Percentiles rank a stretch among this genome's conserved stretches.
Conservation (phyloP, 352 stramenopile species). For the Phytophthora lateralis region DNA sequence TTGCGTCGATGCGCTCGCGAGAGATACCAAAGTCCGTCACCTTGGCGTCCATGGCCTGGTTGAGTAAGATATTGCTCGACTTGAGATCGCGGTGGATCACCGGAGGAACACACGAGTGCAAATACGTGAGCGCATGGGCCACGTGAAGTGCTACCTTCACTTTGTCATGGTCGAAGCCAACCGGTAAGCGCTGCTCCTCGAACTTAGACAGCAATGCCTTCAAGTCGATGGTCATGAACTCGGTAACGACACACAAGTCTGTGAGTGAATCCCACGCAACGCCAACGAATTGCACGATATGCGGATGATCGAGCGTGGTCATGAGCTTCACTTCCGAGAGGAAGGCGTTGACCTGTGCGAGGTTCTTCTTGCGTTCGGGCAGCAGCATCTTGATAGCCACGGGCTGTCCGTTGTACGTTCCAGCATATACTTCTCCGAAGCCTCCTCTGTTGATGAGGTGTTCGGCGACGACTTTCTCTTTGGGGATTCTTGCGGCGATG, state of each 20-base stretch:
- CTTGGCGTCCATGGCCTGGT: constrained; percentile 29
- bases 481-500: constrained; percentile 26
- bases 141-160: constrained; percentile 33
- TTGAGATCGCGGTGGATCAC: constrained; percentile 34
- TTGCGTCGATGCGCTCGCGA: constrained; percentile 29
- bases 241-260: constrained; percentile 44
- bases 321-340: constrained; percentile 36
- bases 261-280: constrained; percentile 52
- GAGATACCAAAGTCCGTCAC: constrained; percentile 38
- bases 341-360: constrained; percentile 37
- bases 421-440: constrained; percentile 32
- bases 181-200: constrained; percentile 24
- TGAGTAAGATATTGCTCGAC: constrained; percentile 35
- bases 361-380: constrained; percentile 29
- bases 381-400: constrained; percentile 38
- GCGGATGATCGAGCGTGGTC: constrained; percentile 32
- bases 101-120: constrained; percentile 35
- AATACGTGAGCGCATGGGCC: constrained; percentile 38
- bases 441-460: constrained; percentile 29
- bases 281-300: constrained; percentile 52
- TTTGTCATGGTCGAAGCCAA: constrained; percentile 35
- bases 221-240: constrained; percentile 52
- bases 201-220: constrained; percentile 35
- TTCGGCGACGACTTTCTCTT: constrained; percentile 30
- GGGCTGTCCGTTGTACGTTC: constrained; percentile 32